Base-by-base conservation (phyloP, 805 yeast genomes). In the Barnettozyma botsteinii region DNA sequence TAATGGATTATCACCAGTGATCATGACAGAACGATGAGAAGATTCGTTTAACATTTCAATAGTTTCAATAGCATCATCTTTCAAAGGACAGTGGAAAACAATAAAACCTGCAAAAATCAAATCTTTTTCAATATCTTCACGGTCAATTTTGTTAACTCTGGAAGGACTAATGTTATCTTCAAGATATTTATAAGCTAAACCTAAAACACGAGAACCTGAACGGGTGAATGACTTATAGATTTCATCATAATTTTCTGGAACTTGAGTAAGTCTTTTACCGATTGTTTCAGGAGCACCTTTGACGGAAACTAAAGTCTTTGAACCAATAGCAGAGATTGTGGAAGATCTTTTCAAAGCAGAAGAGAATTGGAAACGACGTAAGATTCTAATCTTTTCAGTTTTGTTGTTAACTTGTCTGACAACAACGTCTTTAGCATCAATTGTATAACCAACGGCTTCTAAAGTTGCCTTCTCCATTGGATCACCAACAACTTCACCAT, bases 241-340 rank as follows among this genome's bases (percentile, higher is more conserved):
- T 19, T 78, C 85, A 60, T 91, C 97, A 58, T 91, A 93, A 51
- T 78, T 71, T 23, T 66, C 75, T 17, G 98, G 97, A 42, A 84
- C 77, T 33, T 67, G 69, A 32, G 61, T 52, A 46, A 93, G 65
- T 85, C 93, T 86, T 42, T 69, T 72, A 59, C 81, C 79, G 52
- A 93, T 79, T 15, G 97, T 93, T 66, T 93, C 98, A 5, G 98
- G 98, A 1, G 98, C 98, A 72, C 98, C 98, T 66, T 93, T 93
- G 32, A 81, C 95, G 49, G 95, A 81, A 33, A 88, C 93, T 49
- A 87, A 71, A 42, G 78, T 66, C 47, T 75, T 69, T 40, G 70
- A 68, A 23, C 74, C 64, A 49, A 70, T 70, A 38, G 77, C 61
- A 21, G 95, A 82, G 51, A 89, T 77, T 22, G 94, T 75, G n/a